These are phyloP conservation scores for Leonotis leonurus DNA, from an alignment of 257 asterid genomes.

Conservation along the genomic window DNA sequence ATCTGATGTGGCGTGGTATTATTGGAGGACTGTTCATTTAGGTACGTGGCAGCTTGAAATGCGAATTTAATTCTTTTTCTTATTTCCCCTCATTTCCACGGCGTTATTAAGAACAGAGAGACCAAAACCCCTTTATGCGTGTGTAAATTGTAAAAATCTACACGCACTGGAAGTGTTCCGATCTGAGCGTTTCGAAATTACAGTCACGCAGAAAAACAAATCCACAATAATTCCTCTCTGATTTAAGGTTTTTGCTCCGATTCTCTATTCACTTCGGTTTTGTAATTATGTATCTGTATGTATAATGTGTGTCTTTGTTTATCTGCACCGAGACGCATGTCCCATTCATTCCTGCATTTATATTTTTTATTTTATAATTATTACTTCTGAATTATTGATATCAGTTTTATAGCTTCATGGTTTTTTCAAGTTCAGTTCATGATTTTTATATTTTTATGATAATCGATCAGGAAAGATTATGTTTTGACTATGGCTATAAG, in stretches of 20 bases:
- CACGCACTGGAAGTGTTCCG: conserved; percentile 25
- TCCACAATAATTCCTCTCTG: conserved; percentile 12
- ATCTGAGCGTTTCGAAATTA: conserved; percentile 27
- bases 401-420: background rate
- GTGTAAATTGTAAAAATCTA: too few species aligned
- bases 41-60: conserved; percentile 38
- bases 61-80: too few species aligned
- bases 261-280: background rate
- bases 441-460: conserved; percentile 16
- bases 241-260: conserved; percentile 14
- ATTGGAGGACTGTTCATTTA: conserved; percentile 11
- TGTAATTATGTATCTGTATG: too few species aligned
- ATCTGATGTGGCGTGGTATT: conserved; percentile 15
- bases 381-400: too few species aligned
- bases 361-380: background rate
- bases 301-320: too few species aligned
- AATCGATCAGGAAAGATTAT: too few species aligned
- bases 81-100: too few species aligned
- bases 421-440: background rate
- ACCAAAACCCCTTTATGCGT: conserved; percentile 24
- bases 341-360: background rate
- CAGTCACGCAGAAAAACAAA: conserved; percentile 10
- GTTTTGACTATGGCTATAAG: background rate
- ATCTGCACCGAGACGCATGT: background rate
- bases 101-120: background rate